Evolutionary conservation across 768 basidiomycete species (phyloP), one percentile per base, ranked within the genome.

Genomic region (Glaciozyma martinii): DNA sequence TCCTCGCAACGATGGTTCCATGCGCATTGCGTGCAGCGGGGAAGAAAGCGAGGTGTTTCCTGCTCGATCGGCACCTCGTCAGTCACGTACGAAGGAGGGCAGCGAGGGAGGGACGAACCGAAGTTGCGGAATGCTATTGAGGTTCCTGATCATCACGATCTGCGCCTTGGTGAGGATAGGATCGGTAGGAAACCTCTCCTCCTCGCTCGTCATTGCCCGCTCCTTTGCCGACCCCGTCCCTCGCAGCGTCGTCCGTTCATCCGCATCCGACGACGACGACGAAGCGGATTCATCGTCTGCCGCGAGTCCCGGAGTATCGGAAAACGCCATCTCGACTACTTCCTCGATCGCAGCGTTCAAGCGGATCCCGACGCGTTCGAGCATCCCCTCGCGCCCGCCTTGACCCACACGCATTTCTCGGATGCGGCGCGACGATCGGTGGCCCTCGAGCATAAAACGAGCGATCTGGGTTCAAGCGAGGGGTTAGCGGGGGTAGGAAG

Each of bases 341-440:
- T 70, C 69, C 16, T 32, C 56, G 13, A 56, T 25, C 23, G 56
- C 56, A 9, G 19, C 29, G 27, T 42, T 43, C 18, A 71, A 23
- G 15, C 59, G 40, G 10, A 71, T 44, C 16, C 70, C 70, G 1
- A 71, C 62, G 19, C 70, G 53, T 33, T 53, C 43, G 2, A 71
- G 29, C 58, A 63, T 67, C 13, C 63, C 66, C 30, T 55, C 61
- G 7, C 62, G 30, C 9, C 61, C 61, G 8, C 59, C 37, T 40
- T 40, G 21, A 3, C 21, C 5, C 27, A 40, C 47, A 23, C 64
- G 56, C 23, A 90, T 80, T 3, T 81, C 72, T 63, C 79, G 80
- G 62, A 92, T 84, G n/a, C 90, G 85, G 21, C 79, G 78, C 5
- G 82, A 83, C 4, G 89, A 90, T 1, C 79, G 77, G 37, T 78